A percentile compares a stretch with the other conserved stretches of the same genome.
phyloP scores from a whole-genome alignment of 345 rosid species.

The Pistacia atlantica region DNA sequence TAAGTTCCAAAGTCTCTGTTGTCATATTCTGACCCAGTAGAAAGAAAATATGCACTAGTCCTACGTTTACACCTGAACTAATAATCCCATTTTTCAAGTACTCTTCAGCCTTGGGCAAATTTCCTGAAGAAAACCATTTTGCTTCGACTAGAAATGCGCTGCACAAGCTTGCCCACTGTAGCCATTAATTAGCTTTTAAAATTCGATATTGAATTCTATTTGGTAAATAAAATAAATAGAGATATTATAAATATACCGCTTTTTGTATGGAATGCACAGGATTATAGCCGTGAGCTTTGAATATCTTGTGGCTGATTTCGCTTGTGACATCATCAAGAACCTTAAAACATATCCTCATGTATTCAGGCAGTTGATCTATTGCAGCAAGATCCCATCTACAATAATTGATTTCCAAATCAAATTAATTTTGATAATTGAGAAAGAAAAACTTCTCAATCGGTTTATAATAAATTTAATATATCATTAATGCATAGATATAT shows the following conservation, averaged over 20 bases:
- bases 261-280: slow-evolving; percentile 42
- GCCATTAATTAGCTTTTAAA: background rate
- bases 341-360: slow-evolving; percentile 45
- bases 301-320: slow-evolving; percentile 42
- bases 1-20: slow-evolving; percentile 28
- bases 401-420: background rate
- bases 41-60: slow-evolving; percentile 50
- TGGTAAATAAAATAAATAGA: no score
- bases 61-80: slow-evolving; percentile 56
- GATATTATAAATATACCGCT: slow-evolving; percentile 28
- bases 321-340: slow-evolving; percentile 42
- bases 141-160: slow-evolving; percentile 64
- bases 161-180: slow-evolving; percentile 59
- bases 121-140: slow-evolving; percentile 48
- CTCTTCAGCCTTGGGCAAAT: slow-evolving; percentile 40
- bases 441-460: background rate
- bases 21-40: slow-evolving; percentile 44
- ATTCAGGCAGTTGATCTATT: slow-evolving; percentile 34
- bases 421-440: background rate
- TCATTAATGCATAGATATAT: no score
- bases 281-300: slow-evolving; percentile 36
- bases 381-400: slow-evolving; percentile 47
- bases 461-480: background rate
- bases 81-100: slow-evolving; percentile 59
- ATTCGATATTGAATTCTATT: background rate